These are phyloP conservation scores for Lumnitzera littorea DNA, from an alignment of 345 rosid genomes.

Conservation along the genomic window DNA sequence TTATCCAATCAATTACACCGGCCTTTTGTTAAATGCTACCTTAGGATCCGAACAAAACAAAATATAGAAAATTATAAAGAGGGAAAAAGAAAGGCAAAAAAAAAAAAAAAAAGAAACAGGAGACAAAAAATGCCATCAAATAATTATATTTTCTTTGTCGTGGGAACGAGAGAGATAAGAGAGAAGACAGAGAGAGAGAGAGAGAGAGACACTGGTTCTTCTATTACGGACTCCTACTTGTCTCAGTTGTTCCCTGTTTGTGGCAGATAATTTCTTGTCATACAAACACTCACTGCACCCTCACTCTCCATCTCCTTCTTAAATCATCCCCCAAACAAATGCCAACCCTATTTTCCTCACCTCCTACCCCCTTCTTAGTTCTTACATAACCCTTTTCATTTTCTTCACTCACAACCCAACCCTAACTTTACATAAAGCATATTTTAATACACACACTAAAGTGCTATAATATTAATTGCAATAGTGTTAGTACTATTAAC, in stretches of 20 bases:
- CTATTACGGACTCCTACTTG: slow-evolving; percentile 15
- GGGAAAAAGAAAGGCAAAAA: neutral
- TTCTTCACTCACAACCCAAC: slow-evolving; percentile 2
- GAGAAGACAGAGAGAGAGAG: neutral
- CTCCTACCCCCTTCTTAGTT: neutral
- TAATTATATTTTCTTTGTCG: neutral
- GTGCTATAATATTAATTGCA: neutral
- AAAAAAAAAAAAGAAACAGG: neutral
- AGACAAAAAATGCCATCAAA: neutral
- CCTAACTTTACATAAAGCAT: slow-evolving; percentile 4
- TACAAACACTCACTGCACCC: slow-evolving; percentile 5
- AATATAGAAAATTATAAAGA: neutral
- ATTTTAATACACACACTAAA: neutral
- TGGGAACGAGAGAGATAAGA: neutral
- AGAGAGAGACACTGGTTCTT: slow-evolving; percentile 1
- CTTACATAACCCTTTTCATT: neutral
- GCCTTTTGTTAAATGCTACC: neutral
- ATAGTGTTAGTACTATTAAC: too few relatives aligned
- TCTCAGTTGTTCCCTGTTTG: slow-evolving; percentile 11
- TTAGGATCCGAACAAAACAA: neutral
- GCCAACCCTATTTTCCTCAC: slow-evolving; percentile 2
- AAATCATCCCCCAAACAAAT: slow-evolving; percentile 4
- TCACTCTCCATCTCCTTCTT: slow-evolving; percentile 2
- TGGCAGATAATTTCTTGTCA: slow-evolving; percentile 15
- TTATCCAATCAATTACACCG: neutral